Evolutionary conservation across 192 early-diverging fungal genomes (phyloP), one percentile per base, ranked within the genome.

Genomic region (Backusella sp.): DNA sequence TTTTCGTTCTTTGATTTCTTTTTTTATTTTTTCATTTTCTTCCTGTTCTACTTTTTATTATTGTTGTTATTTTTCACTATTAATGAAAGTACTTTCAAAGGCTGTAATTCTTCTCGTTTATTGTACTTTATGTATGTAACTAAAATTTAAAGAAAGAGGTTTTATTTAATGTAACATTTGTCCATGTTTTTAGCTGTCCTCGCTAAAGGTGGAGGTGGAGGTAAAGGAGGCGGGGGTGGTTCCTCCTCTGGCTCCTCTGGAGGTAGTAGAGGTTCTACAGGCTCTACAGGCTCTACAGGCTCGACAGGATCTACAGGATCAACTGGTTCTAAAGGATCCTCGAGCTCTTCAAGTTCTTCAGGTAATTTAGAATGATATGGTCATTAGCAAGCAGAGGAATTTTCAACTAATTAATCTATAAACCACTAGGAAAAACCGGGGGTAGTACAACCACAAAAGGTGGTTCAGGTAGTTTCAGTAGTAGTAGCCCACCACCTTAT

Each of bases 181-280:
- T 75, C 41, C 21, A 52, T 23, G 36, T 11, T 66, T 65, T 28
- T 49, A 70, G 76, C 72, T 30, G 69, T 70, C 4, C n/a, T 81
- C 19, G 76, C 76, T n/a, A 77, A 77, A 73, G 80, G 73, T 17
- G 78, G 77, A 26, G 56, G 56, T 32, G 52, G 66, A 11, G 78
- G 23, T 28, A 3, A 0, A 28, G 1, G 1, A 26, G 56, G 56
- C 21, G 56, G 56, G 11, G n/a, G 21, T 11, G 21, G 23, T 53
- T n/a, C n/a, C 9, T 62, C 53, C 53, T 59, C 53, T 26, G 53
- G 53, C 2, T 26, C 56, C 26, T 62, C 56, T 5, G 56, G 56
- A 62, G 23, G 56, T 28, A 62, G 56, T 14, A 62, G 26, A 62
- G 56, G 56, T 9, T 62, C 56, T 12, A 28, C 56, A 14, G 21